phyloP scores from a whole-genome alignment of 2,329 filamentous ascomycete genomes.

The Diplodia scrobiculata region DNA sequence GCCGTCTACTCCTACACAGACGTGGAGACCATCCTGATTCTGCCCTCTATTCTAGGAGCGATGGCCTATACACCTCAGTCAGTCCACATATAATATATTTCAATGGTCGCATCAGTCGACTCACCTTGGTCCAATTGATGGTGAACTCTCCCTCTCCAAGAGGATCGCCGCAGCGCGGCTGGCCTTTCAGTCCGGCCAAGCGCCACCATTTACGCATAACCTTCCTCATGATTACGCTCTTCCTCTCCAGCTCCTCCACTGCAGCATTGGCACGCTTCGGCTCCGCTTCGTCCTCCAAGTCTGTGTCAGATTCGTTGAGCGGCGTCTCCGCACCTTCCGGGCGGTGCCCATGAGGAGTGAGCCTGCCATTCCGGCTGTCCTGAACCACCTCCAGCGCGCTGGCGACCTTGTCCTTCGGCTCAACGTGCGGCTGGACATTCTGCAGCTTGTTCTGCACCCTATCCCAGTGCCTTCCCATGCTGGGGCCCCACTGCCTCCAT shows the following conservation, averaged over 20 bases:
- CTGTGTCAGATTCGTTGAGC: conserved; percentile 38
- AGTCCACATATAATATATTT: background rate
- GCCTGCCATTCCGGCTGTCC: conserved; percentile 11
- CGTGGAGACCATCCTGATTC: conserved; percentile 55
- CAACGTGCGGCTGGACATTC: conserved; percentile 53
- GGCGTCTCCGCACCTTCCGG: conserved; percentile 36
- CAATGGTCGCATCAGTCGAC: background rate
- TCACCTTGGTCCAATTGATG: conserved; percentile 68
- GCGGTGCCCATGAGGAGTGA: conserved; percentile 28
- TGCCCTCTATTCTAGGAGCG: conserved; percentile 73
- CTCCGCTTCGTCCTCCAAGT: conserved; percentile 46
- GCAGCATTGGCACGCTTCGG: conserved; percentile 51
- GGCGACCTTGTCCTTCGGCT: conserved; percentile 39
- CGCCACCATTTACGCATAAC: conserved; percentile 74
- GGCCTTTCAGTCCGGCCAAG: conserved; percentile 62
- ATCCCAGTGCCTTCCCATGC: conserved; percentile 66
- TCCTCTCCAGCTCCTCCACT: conserved; percentile 46
- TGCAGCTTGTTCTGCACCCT: conserved; percentile 65
- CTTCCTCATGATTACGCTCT: conserved; percentile 66
- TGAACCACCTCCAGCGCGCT: conserved; percentile 31
- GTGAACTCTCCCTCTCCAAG: conserved; percentile 62
- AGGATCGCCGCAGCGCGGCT: conserved; percentile 55
- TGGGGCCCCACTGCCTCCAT: conserved; percentile 72
- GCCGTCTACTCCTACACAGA: background rate
- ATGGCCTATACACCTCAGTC: conserved; percentile 57